phyloP scores from a whole-genome alignment of 495 filamentous ascomycete species.

The Aspergillus bertholletiae region DNA sequence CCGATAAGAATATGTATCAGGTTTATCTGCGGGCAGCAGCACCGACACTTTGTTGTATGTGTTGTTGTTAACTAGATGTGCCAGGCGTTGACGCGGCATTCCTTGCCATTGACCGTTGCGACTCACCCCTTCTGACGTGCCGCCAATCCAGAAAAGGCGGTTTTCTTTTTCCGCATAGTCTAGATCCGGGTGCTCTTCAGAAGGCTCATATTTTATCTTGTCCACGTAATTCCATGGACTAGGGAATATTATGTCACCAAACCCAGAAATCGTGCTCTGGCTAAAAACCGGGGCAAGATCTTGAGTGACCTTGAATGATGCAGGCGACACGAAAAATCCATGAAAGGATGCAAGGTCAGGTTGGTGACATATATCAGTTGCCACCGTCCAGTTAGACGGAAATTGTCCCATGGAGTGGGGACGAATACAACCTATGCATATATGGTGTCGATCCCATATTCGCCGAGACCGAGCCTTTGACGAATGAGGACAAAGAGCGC shows the following conservation, averaged over 20 bases:
- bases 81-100: slow-evolving; percentile 56
- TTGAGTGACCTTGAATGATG: slow-evolving; percentile 57
- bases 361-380: slow-evolving; percentile 72
- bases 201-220: slow-evolving; percentile 41
- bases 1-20: slow-evolving; percentile 33
- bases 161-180: slow-evolving; percentile 40
- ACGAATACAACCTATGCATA: slow-evolving; percentile 58
- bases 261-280: slow-evolving; percentile 61
- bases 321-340: slow-evolving; percentile 63
- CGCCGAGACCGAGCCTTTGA: slow-evolving; percentile 50
- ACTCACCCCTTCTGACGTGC: slow-evolving; percentile 55
- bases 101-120: slow-evolving; percentile 52
- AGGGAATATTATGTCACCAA: slow-evolving; percentile 46
- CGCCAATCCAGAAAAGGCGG: slow-evolving; percentile 51
- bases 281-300: slow-evolving; percentile 72
- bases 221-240: slow-evolving; percentile 50
- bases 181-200: slow-evolving; percentile 33
- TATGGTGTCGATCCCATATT: slow-evolving; percentile 43
- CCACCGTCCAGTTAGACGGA: slow-evolving; percentile 59
- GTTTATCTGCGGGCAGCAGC: slow-evolving; percentile 27
- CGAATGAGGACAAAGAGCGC: slow-evolving; percentile 51
- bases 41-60: slow-evolving; percentile 41
- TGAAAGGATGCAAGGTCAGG: slow-evolving; percentile 73
- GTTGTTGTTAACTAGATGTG: slow-evolving; percentile 52
- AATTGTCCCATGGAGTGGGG: slow-evolving; percentile 71